Evolutionary conservation across 2,329 filamentous ascomycete genomes (phyloP).

Genomic region (Scytalidium lignicola): DNA sequence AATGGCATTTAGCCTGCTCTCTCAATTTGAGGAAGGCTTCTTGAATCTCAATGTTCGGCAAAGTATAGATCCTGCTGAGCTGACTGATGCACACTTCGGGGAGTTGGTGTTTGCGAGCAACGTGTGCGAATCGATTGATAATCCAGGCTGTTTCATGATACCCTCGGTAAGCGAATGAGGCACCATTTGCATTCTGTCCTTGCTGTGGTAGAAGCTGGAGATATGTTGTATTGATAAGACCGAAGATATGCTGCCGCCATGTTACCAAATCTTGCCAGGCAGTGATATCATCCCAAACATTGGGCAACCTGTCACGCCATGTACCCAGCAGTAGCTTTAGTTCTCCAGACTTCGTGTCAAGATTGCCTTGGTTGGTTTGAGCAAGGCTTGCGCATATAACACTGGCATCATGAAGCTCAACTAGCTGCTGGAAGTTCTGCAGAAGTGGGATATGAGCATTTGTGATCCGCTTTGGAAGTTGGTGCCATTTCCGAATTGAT

Average conservation of each 20-base stretch:
- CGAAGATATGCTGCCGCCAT: constrained; percentile 98
- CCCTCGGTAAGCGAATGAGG: constrained; percentile 92
- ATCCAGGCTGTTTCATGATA: constrained; percentile 99
- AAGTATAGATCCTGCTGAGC: constrained; percentile 93
- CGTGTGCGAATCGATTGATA: constrained; percentile 97
- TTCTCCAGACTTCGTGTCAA: constrained; percentile 93
- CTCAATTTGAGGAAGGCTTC: constrained; percentile 96
- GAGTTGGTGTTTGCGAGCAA: constrained; percentile 93
- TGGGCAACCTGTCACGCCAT: constrained; percentile 92
- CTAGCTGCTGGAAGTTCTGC: constrained; percentile 96
- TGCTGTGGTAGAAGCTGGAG: constrained; percentile 76
- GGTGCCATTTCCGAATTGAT: constrained; percentile 97
- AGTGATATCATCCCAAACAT: constrained; percentile 99
- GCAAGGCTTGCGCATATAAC: constrained; percentile 91
- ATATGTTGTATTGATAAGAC: constrained; percentile 92
- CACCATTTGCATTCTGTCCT: constrained; percentile 76
- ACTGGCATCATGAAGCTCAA: constrained; percentile 95
- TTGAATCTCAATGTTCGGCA: constrained; percentile 99
- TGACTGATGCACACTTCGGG: constrained; percentile 97
- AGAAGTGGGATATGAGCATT: constrained; percentile 92
- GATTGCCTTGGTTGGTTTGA: constrained; percentile 74
- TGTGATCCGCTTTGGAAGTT: constrained; percentile 88
- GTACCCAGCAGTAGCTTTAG: constrained; percentile 89
- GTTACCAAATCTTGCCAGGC: constrained; percentile 99
- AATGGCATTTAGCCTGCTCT: constrained; percentile 99